Conservation (phyloP, 2,329 filamentous ascomycete species). For the Cryphonectria nitschkei region DNA sequence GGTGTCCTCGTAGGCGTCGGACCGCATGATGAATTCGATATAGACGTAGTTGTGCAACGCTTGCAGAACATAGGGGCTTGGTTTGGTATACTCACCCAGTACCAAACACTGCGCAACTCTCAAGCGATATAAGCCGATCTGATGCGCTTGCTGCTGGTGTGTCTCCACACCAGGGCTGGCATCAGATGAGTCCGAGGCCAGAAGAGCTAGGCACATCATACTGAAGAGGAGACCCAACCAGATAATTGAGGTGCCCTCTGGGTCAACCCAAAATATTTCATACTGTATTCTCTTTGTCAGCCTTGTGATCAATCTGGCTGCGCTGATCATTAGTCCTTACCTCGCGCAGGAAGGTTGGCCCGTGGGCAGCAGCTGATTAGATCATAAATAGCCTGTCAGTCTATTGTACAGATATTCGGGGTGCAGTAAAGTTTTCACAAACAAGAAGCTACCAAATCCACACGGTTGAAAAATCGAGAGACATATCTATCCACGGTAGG, state of each 20-base stretch:
- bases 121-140: constrained; percentile 32
- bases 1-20: constrained; percentile 36
- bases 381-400: background rate
- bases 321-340: background rate
- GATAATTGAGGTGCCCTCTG: constrained; percentile 32
- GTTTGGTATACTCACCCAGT: constrained; percentile 46
- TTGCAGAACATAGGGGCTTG: constrained; percentile 46
- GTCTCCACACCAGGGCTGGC: background rate
- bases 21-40: constrained; percentile 38
- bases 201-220: constrained; percentile 36
- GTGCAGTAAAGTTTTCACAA: background rate
- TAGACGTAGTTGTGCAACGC: constrained; percentile 42
- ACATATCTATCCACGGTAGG: constrained; percentile 40
- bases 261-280: constrained; percentile 48
- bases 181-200: constrained; percentile 6
- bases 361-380: constrained; percentile 7
- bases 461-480: constrained; percentile 41
- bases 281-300: constrained; percentile 40
- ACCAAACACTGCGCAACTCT: constrained; percentile 43
- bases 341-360: constrained; percentile 15
- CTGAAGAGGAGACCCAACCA: constrained; percentile 24
- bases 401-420: background rate
- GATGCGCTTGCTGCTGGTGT: constrained; percentile 10
- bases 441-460: constrained; percentile 19
- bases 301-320: background rate